A percentile compares a stretch with the other conserved stretches of the same genome.
Conservation (phyloP, 371 early-diverging fungal species). For the Mortierella sp. region DNA sequence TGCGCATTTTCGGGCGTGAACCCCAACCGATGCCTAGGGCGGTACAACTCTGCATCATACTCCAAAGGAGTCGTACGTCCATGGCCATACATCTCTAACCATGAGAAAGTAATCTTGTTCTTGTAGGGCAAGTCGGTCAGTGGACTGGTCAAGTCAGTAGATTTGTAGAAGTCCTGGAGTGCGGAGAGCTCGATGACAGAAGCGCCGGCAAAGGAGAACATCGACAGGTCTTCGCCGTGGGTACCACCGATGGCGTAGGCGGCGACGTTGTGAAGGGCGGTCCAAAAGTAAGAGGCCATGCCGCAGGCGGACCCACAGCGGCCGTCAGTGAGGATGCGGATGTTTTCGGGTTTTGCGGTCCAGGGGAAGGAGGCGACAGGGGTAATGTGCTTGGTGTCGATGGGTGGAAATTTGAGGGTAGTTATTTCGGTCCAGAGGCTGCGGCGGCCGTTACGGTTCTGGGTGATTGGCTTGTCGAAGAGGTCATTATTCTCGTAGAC, state of each 20-base stretch:
- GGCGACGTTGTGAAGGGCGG: slow-evolving; percentile 14
- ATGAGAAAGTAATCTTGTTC: background rate
- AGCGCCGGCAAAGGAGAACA: slow-evolving; percentile 33
- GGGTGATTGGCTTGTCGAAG: background rate
- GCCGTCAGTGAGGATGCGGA: slow-evolving; percentile 31
- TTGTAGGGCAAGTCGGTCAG: background rate
- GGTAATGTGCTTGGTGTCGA: background rate
- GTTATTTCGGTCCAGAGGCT: slow-evolving; percentile 6
- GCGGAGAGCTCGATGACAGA: background rate
- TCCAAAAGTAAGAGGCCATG: slow-evolving; percentile 14
- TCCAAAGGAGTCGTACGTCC: slow-evolving; percentile 6
- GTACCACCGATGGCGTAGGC: slow-evolving; percentile 25
- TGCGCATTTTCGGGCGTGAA: slow-evolving; percentile 8
- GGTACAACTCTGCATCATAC: slow-evolving; percentile 8
- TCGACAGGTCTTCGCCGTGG: slow-evolving; percentile 18
- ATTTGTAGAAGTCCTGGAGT: background rate
- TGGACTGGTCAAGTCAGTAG: background rate
- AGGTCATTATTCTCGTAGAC: slow-evolving; percentile 10
- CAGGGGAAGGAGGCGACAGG: slow-evolving; percentile 18
- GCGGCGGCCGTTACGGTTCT: slow-evolving; percentile 11
- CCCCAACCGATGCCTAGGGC: slow-evolving; percentile 10
- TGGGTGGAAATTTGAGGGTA: background rate
- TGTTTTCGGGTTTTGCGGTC: slow-evolving; percentile 24
- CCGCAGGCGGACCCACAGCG: slow-evolving; percentile 38
- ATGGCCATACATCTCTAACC: background rate